Evolutionary conservation across 495 filamentous ascomycete species (phyloP).

Genomic region (Lophium mytilinum): DNA sequence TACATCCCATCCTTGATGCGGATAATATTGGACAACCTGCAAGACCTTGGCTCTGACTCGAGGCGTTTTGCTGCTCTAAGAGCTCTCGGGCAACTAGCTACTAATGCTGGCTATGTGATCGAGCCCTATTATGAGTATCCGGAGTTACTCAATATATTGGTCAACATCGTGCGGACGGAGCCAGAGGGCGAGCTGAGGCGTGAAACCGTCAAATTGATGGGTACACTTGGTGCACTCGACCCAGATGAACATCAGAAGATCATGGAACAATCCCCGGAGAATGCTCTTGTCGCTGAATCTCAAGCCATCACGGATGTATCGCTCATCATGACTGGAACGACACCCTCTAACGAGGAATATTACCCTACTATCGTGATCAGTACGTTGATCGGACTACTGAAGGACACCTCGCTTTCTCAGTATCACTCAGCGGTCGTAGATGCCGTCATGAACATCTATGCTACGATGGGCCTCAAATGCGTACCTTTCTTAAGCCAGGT

Average conservation of each 20-base stretch:
- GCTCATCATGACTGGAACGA: conserved; percentile 95
- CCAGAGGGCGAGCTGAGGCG: conserved; percentile 73
- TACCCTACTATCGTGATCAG: conserved; percentile 98
- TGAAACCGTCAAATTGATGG: conserved; percentile 92
- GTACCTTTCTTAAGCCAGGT: conserved; percentile 89
- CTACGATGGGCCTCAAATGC: conserved; percentile 88
- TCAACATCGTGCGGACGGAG: conserved; percentile 88
- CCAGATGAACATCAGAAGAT: conserved; percentile 82
- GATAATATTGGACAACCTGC: conserved; percentile 82
- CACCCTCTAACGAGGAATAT: conserved; percentile 94
- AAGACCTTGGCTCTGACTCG: conserved; percentile 78
- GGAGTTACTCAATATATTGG: conserved; percentile 80
- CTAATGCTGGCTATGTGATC: conserved; percentile 95
- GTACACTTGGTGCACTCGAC: conserved; percentile 91
- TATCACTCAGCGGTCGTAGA: conserved; percentile 96
- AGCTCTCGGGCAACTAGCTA: conserved; percentile 84
- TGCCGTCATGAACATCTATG: conserved; percentile 97
- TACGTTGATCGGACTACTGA: conserved; percentile 80
- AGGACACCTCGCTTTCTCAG: conserved; percentile 76
- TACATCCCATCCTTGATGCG: conserved; percentile 89
- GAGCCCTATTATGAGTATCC: conserved; percentile 93
- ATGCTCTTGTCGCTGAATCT: conserved; percentile 52
- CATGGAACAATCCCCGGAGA: conserved; percentile 51
- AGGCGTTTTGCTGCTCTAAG: conserved; percentile 88
- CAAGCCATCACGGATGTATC: conserved; percentile 83